Base-by-base conservation (phyloP, 2,329 filamentous ascomycete genomes). In the Akanthomyces uredinophilus region DNA sequence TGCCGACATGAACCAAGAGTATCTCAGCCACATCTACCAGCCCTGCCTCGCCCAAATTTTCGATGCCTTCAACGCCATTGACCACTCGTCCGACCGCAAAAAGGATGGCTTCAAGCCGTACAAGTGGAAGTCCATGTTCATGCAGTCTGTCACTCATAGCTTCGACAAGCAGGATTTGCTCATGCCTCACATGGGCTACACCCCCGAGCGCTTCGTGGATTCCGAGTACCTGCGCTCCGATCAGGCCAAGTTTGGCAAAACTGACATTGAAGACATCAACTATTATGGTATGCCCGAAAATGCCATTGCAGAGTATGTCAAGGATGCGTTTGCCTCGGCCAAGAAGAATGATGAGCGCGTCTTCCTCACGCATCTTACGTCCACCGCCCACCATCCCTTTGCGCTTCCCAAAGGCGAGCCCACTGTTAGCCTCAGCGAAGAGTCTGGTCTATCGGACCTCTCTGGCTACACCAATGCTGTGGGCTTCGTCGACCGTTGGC, bases 1-100 rank as follows among this genome's bases (percentile, higher is more conserved):
- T 2, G 74, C 71, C 2, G 77, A 79, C 43, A 77, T 77, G 61
- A 79, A 79, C 39, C 69, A 72, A 20, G 78, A 80, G 62, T 74
- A 73, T 56, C 65, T 70, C 4, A 70, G 78, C 27, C 73, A 78
- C 56, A 68, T 79, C 24, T 79, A 79, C 63, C 76, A 79, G 47
- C 78, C 78, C 0, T 80, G 78, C 50, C 62, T 81, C 54, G 73
- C 78, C 0, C 78, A 76, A 4, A 64, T 75, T n/a, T 66, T 76
- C 5, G 68, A 76, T 8, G 70, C 70, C 16, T 61, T 77, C 60
- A 76, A 74, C 52, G 27, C 64, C 1, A 58, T 72, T 3, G 67
- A 68, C 18, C 63, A 54, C 1, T 32, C 61, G 2, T 35, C 66
- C 0, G 60, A 63, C 2, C 50, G 58, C 5, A 61, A 60, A 1